Evolutionary conservation across 2,329 filamentous ascomycete species (phyloP).

Genomic region (Aureobasidium vineae): DNA sequence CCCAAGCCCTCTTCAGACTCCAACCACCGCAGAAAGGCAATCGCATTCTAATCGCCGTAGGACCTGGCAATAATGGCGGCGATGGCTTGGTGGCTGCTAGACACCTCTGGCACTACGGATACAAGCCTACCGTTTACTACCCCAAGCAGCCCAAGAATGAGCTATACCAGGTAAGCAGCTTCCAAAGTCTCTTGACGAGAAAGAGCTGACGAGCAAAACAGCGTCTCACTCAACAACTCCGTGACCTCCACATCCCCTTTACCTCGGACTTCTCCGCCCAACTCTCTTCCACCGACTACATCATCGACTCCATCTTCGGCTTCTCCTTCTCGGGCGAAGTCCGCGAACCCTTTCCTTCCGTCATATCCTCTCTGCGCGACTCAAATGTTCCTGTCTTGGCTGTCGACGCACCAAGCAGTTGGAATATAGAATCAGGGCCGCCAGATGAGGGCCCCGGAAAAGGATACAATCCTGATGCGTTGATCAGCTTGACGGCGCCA

Average conservation of each 20-base stretch:
- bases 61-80: conserved; percentile 76
- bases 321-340: conserved; percentile 93
- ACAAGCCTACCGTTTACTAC: conserved; percentile 84
- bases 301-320: conserved; percentile 91
- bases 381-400: conserved; percentile 75
- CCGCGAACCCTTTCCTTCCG: conserved; percentile 82
- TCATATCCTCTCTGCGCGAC: conserved; percentile 74
- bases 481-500: conserved; percentile 89
- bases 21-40: conserved; percentile 72
- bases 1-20: conserved; percentile 83
- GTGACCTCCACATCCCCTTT: conserved; percentile 79
- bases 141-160: conserved; percentile 90
- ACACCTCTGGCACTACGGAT: conserved; percentile 89
- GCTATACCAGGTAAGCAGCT: conserved; percentile 67
- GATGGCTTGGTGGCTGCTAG: conserved; percentile 93
- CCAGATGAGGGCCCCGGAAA: conserved; percentile 73
- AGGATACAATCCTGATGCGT: conserved; percentile 72
- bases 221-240: conserved; percentile 80
- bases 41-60: conserved; percentile 82
- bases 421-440: conserved; percentile 87
- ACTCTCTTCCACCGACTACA: conserved; percentile 67
- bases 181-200: too few species aligned
- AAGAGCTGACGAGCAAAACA: conserved; percentile 38
- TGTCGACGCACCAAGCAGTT: conserved; percentile 90
- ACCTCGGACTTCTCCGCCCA: conserved; percentile 72